Evolutionary conservation across 441 rosid genomes (phyloP), one percentile per base, ranked within the genome.

Genomic region (Populus hybrid): DNA sequence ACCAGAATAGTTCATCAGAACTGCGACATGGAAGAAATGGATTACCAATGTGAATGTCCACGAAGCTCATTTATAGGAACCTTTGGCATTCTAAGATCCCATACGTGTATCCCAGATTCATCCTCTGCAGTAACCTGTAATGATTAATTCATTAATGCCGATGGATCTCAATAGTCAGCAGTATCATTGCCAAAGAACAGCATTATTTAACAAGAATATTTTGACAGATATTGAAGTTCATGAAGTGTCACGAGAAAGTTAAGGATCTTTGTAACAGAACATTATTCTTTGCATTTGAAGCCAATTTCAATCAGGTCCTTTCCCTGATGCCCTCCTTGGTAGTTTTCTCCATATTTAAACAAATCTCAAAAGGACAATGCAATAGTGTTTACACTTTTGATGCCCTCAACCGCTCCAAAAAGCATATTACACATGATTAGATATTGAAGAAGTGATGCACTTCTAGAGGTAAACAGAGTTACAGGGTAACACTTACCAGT

Each of bases 31-130:
- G 26, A 16, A 30, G n/a, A 77, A 82, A 77, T 34, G 16, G 5
- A 66, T 14, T 88, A 95, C 99, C 98, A 94, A 82, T 95, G 99
- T 67, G 93, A 84, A 85, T 94, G 99, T 75, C 99, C 97, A 77
- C 92, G 88, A 79, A 94, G 88, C 83, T 90, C 95, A 84, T 84
- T 84, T 78, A 91, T 79, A 79, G 97, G 95, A 84, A 76, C 80
- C 78, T 87, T 91, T 30, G 89, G 88, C 92, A 85, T 94, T 77
- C 98, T 91, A 64, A 92, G 91, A 80, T 95, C 99, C 98, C 99
- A 95, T 75, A 95, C 76, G 75, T 83, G 87, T 84, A 94, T 88
- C 79, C 97, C 97, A 85, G 91, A 87, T 84, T 90, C 97, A 86
- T 95, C 95, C 82, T 90, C 98, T 73, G 97, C 95, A 65, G 97